Base-by-base conservation (phyloP, 2,329 filamentous ascomycete genomes). In the Cercospora berteroae region DNA sequence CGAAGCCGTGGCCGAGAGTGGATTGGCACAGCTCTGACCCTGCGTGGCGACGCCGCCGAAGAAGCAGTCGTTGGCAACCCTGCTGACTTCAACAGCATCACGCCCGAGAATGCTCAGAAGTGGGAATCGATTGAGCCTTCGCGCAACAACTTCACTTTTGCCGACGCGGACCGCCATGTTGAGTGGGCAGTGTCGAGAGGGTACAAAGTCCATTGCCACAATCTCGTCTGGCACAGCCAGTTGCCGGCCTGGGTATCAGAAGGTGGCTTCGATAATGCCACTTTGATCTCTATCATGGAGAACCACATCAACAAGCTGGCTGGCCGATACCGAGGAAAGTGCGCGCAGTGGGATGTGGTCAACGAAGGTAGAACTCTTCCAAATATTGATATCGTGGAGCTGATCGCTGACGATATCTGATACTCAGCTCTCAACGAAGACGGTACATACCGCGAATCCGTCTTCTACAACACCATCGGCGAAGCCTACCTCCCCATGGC, bases 141-240 rank as follows among this genome's bases (percentile, higher is more conserved):
- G 16, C 76, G 74, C 4, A 73, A 73, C 63, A 68, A 73, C 31
- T 81, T 81, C 69, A 78, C 69, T 64, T 80, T 75, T 64, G 36
- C 64, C 1, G 33, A 18, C 1, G 59, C 59, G 0, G 52, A 66
- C 36, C 18, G 20, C 25, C 36, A 44, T n/a, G 27, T 66, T 16
- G 59, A 50, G 16, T 48, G n/a, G 48, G 65, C 56, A 5, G 68
- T 68, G n/a, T 70, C 74, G 52, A 77, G 81, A 69, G 73, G 77
- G 29, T 74, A 78, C 57, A 70, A 77, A 61, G 73, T 79, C 64
- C 72, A 79, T 56, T 82, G 80, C 75, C 80, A 82, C 68, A 80
- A 71, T 8, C 72, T 81, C 5, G 79, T 82, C 3, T 82, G 80
- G 80, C 76, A 81, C 71, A 77, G 72, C 44, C 79, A 81, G 59